Evolutionary conservation across 768 basidiomycete species (phyloP), one percentile per base, ranked within the genome.

Genomic region (Termitomyces sp.): DNA sequence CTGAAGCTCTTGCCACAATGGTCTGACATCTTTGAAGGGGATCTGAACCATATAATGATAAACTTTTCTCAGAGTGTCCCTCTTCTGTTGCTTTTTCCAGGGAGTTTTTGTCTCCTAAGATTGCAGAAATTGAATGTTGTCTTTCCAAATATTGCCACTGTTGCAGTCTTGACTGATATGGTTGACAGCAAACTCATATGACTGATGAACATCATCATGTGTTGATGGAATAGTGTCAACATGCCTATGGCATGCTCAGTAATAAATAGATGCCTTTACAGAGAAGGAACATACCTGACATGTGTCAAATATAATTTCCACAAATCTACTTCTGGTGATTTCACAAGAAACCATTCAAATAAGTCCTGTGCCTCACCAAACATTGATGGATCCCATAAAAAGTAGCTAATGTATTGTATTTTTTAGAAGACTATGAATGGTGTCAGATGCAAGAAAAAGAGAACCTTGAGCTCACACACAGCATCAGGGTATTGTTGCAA

Each of bases 41-140:
- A 97, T 92, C 67, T 93, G 91, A 20, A 98, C 89, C 2, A 93
- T 95, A 51, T 92, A 86, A 66, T 95, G 92, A 73, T 96, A 97
- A 1, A 91, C 87, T 68, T 91, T 93, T 57, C 96, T 85, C 4
- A 98, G 77, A 2, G 86, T 83, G 63, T 97, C 95, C 88, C 93
- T 94, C 70, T 94, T 93, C 68, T 96, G 92, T 65, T 95, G 91
- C 63, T 89, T 87, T 69, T 98, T 95, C 95, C 95, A 97, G 20
- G 93, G 92, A 22, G 88, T 90, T 8, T 81, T 82, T 0, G 88
- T 79, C 86, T 90, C 89, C 43, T 85, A 87, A 16, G 85, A 81
- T 61, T 83, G 86, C 52, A 98, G 71, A 69, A 97, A 97, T 57
- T 88, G 84, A 67, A 98, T 89, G 66, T 95, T 98, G 66, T 98